Conservation (phyloP, 768 basidiomycete genomes). For the Crucibulum laeve region DNA sequence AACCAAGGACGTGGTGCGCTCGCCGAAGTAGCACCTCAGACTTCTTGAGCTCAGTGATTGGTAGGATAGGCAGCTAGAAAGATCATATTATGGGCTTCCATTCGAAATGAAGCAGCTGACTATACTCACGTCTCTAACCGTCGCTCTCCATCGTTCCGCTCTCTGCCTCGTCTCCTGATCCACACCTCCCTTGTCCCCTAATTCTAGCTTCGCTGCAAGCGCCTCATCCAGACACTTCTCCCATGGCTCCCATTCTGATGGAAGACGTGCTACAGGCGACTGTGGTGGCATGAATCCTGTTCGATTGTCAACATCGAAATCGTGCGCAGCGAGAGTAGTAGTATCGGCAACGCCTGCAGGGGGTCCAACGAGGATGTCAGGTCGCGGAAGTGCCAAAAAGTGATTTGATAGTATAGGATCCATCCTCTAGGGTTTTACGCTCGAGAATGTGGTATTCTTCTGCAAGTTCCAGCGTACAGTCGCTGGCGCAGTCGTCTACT, state of each 20-base stretch:
- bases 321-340: conserved; percentile 68
- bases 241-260: conserved; percentile 61
- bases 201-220: conserved; percentile 36
- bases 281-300: conserved; percentile 89
- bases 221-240: conserved; percentile 39
- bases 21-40: conserved; percentile 61
- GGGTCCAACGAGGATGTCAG: conserved; percentile 18
- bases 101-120: conserved; percentile 1
- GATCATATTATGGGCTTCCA: not conserved
- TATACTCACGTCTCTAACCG: conserved; percentile 36
- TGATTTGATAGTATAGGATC: conserved; percentile 12
- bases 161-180: conserved; percentile 25
- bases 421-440: not conserved
- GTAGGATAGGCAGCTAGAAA: conserved; percentile 48
- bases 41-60: conserved; percentile 36
- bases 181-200: conserved; percentile 45
- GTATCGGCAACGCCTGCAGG: conserved; percentile 23
- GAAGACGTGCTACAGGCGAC: conserved; percentile 59
- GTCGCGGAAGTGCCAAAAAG: conserved; percentile 28
- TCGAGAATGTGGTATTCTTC: not conserved
- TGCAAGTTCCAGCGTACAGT: not conserved
- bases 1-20: conserved; percentile 70
- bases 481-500: not conserved
- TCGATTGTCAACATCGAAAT: conserved; percentile 89
- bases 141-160: conserved; percentile 43